Evolutionary conservation across 208 protist species (phyloP).

Genomic region (Crithidia brevicula): DNA sequence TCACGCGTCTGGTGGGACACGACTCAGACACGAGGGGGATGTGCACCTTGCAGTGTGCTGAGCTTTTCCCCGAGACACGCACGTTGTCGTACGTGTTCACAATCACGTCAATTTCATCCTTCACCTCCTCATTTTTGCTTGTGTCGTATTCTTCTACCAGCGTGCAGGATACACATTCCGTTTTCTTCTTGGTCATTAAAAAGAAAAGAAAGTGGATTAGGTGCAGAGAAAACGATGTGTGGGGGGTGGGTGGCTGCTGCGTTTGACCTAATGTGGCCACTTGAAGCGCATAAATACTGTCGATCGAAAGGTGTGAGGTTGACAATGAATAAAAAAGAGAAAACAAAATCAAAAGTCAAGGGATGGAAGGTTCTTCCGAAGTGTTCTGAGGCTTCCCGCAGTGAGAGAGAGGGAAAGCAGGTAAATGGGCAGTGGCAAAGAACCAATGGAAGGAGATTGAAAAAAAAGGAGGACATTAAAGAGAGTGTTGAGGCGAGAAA

Average conservation of each 20-base stretch:
- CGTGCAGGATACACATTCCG: slow-evolving; percentile 30
- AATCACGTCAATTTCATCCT: slow-evolving; percentile 75
- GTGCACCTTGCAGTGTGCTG: slow-evolving; percentile 49
- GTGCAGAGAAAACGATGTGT: background rate
- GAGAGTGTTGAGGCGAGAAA: background rate
- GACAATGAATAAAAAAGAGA: slow-evolving; percentile 1
- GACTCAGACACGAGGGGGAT: slow-evolving; percentile 50
- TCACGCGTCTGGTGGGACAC: slow-evolving; percentile 41
- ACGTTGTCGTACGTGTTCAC: slow-evolving; percentile 68
- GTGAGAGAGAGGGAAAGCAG: too few species aligned
- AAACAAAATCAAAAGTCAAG: too few species aligned
- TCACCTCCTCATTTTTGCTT: slow-evolving; percentile 49
- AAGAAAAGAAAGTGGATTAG: background rate
- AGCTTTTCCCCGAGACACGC: slow-evolving; percentile 40
- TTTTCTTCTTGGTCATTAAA: slow-evolving; percentile 39
- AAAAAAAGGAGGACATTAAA: background rate
- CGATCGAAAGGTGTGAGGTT: background rate
- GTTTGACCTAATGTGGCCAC: background rate
- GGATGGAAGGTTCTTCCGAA: too few species aligned
- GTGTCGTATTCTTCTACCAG: slow-evolving; percentile 62
- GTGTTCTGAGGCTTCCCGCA: too few species aligned
- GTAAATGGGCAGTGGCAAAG: too few species aligned
- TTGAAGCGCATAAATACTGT: background rate
- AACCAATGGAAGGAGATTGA: too few species aligned
- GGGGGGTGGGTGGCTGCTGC: background rate